Base-by-base conservation (phyloP, 2,329 filamentous ascomycete genomes). In the Rugonectria rugulosa region DNA sequence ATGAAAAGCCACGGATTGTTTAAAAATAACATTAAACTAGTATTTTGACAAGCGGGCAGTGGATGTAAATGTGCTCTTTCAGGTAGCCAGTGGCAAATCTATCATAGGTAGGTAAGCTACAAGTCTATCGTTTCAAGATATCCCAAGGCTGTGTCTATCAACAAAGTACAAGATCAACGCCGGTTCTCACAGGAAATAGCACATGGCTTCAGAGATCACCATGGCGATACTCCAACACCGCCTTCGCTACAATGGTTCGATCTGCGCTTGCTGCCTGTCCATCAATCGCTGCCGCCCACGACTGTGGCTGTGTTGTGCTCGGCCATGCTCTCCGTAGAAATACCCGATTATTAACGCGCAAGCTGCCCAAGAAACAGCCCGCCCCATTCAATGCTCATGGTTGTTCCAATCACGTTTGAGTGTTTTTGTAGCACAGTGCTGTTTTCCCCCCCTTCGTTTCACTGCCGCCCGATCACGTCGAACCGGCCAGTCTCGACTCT, bases 401-500 rank as follows among this genome's bases (percentile, higher is more conserved):
- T 11, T 20, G 12, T 12, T n/a, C 19, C 8, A 20, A 4, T n/a
- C 37, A 10, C 37, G 15, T 40, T 23, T 14, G n/a, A n/a, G 45
- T 19, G 8, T 23, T 31, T 14, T 41, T 27, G 46, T 34, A 40
- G n/a, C 26, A 14, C 14, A n/a, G n/a, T n/a, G 29, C 29, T 32
- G 29, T 40, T 23, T 23, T 40, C 37, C 5, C 9, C 10, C 20
- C 23, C 23, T 36, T 21, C 27, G 44, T 48, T 56, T 27, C 68
- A 75, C 50, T 69, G 70, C 42, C 78, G 72, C 0, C 93, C 93
- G 10, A 78, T 86, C 14, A 97, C 84, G 44, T 87, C 75, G 67
- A 94, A 82, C 31, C 84, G 82, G 0, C 92, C 93, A 23, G 85
- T 87, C 37, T 86, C 82, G 38, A 89, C 81, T 70, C 92, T 85